Evolutionary conservation across 441 rosid genomes (phyloP).

Genomic region (Theobroma grandiflorum): DNA sequence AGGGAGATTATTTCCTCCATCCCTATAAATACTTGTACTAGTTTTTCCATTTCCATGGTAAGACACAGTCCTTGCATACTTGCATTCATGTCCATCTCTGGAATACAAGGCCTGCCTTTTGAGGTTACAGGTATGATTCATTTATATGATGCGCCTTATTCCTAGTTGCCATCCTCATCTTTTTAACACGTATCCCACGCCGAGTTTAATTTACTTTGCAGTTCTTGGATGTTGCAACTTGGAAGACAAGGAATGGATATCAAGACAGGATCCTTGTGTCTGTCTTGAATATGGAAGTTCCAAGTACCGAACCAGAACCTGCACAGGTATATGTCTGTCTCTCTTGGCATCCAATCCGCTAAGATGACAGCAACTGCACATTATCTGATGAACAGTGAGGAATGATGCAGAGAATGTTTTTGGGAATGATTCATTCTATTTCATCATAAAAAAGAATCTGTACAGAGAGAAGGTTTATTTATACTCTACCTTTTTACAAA

Average conservation of each 20-base stretch:
- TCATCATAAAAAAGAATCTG: too few relatives aligned
- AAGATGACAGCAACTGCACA: neutral
- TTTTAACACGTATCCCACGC: neutral
- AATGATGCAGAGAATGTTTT: too few relatives aligned
- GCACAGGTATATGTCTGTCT: slow-evolving; percentile 45
- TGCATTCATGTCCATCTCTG: slow-evolving; percentile 48
- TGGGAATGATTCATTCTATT: too few relatives aligned
- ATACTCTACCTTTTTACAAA: too few relatives aligned
- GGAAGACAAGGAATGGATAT: slow-evolving; percentile 66
- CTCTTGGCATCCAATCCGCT: neutral
- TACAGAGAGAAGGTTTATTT: too few relatives aligned
- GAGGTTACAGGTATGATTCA: slow-evolving; percentile 79
- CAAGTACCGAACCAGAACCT: slow-evolving; percentile 54
- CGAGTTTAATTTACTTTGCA: slow-evolving; percentile 24
- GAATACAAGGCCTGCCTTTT: slow-evolving; percentile 80
- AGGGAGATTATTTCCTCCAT: neutral
- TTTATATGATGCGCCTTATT: neutral
- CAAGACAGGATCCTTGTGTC: slow-evolving; percentile 65
- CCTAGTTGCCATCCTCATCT: neutral
- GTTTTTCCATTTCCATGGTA: neutral
- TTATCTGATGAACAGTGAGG: too few relatives aligned
- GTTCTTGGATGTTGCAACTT: slow-evolving; percentile 55
- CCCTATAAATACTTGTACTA: slow-evolving; percentile 6
- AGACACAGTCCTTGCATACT: neutral
- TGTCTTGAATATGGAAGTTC: slow-evolving; percentile 49